These are phyloP conservation scores for Neofusicoccum kwambonambiense DNA, from an alignment of 2,329 filamentous ascomycete genomes.

Conservation along the genomic window DNA sequence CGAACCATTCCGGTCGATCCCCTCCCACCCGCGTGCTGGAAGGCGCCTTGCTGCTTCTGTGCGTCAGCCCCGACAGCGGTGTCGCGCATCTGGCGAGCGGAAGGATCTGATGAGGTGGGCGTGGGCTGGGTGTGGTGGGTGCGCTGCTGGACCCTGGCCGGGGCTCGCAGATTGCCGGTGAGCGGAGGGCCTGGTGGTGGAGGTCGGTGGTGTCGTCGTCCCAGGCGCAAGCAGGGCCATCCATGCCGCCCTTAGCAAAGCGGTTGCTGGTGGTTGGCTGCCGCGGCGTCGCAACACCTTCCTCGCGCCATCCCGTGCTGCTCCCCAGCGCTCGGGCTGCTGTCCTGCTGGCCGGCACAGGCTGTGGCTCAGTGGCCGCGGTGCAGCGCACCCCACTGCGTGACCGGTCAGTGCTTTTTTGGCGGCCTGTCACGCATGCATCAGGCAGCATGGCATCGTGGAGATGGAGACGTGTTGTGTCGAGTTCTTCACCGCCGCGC, in stretches of 20 bases:
- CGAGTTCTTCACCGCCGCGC: neutral
- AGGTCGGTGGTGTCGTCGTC: neutral
- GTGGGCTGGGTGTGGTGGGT: neutral
- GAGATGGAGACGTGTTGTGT: neutral
- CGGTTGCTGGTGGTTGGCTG: constrained; percentile 1
- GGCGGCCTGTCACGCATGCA: constrained; percentile 6
- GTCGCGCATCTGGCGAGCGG: constrained; percentile 10
- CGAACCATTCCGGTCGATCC: constrained; percentile 15
- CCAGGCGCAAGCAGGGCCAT: neutral
- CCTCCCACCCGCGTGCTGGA: neutral
- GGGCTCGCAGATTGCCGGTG: constrained; percentile 6
- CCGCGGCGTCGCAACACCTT: constrained; percentile 5
- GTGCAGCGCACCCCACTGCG: constrained; percentile 7
- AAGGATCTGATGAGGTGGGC: constrained; percentile 12
- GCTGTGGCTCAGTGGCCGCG: neutral
- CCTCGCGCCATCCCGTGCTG: constrained; percentile 4
- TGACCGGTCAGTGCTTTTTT: constrained; percentile 6
- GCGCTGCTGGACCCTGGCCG: constrained; percentile 9
- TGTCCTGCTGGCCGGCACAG: constrained; percentile 1
- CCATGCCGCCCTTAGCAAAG: constrained; percentile 6
- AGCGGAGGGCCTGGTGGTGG: neutral
- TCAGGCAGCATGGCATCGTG: constrained; percentile 6
- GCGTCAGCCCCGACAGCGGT: constrained; percentile 7
- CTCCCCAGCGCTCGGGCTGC: neutral
- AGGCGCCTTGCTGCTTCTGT: constrained; percentile 6